Conservation (phyloP, 1,139 yeast genomes). For the Hemisphaericaspora subhashii region DNA sequence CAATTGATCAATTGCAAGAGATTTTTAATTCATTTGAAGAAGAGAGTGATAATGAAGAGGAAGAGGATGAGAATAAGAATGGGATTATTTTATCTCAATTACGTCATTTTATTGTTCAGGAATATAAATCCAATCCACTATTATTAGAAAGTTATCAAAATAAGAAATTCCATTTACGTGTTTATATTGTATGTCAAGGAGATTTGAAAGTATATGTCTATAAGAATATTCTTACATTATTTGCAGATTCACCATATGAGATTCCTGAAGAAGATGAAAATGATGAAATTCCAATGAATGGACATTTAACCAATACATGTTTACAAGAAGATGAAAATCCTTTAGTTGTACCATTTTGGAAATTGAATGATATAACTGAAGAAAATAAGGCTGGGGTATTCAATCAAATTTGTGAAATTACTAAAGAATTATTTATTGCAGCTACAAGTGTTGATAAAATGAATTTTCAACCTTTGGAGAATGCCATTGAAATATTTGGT, state of each 20-base stretch:
- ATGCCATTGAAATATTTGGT: constrained; percentile 87
- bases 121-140: constrained; percentile 68
- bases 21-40: constrained; percentile 87
- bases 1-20: constrained; percentile 74
- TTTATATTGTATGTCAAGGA: constrained; percentile 79
- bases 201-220: constrained; percentile 76
- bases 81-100: constrained; percentile 82
- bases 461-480: constrained; percentile 82
- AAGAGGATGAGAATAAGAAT: constrained; percentile 32
- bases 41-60: constrained; percentile 55
- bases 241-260: constrained; percentile 60
- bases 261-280: constrained; percentile 33
- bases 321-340: constrained; percentile 55
- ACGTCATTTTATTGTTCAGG: constrained; percentile 88
- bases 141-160: constrained; percentile 58
- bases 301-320: constrained; percentile 93
- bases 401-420: constrained; percentile 56
- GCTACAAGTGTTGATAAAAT: constrained; percentile 77
- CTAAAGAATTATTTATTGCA: constrained; percentile 77
- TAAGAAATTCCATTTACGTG: constrained; percentile 85
- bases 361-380: constrained; percentile 45
- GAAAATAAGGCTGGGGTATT: constrained; percentile 38
- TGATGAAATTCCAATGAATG: constrained; percentile 47
- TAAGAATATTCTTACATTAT: constrained; percentile 74
- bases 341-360: constrained; percentile 68